Percentiles rank a stretch among this genome's conserved stretches.
Conservation (phyloP, 177 flowering plant species). For the Tripterygium wilfordii region DNA sequence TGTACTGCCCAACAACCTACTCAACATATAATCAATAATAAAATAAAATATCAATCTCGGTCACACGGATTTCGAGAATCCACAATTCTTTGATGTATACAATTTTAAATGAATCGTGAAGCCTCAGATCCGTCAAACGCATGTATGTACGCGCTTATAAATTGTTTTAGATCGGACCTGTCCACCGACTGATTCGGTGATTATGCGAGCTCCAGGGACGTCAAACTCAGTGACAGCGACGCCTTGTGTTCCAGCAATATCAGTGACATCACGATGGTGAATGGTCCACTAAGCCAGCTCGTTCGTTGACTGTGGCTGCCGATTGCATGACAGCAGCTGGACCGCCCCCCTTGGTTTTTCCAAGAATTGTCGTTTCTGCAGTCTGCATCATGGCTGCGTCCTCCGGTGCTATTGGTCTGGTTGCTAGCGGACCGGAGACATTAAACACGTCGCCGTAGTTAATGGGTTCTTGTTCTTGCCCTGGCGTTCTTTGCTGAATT, state of each 20-base stretch:
- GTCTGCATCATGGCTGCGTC: conserved; percentile 76
- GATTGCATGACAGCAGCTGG: conserved; percentile 55
- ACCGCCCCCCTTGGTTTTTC: conserved; percentile 58
- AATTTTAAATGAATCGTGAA: too few relatives aligned
- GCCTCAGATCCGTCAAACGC: too few relatives aligned
- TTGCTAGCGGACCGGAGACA: conserved; percentile 56
- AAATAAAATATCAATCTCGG: neutral
- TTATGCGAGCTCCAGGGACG: conserved; percentile 28
- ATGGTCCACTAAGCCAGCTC: conserved; percentile 45
- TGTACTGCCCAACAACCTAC: conserved; percentile 31
- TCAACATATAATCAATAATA: neutral
- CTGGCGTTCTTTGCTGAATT: conserved; percentile 33
- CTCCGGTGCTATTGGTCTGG: conserved; percentile 43
- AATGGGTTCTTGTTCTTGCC: conserved; percentile 28
- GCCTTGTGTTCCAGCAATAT: conserved; percentile 30
- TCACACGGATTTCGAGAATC: neutral
- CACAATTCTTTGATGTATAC: too few relatives aligned
- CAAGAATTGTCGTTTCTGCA: conserved; percentile 49
- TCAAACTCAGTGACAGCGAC: conserved; percentile 42
- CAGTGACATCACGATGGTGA: conserved; percentile 19
- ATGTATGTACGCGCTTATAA: neutral
- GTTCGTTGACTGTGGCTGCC: conserved; percentile 44
- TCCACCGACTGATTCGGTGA: conserved; percentile 43
- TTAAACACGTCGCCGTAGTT: conserved; percentile 67
- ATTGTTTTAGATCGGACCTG: conserved; percentile 22